Base-by-base conservation (phyloP, 306 rosid species). In the Oxytropis ochrocephala region DNA sequence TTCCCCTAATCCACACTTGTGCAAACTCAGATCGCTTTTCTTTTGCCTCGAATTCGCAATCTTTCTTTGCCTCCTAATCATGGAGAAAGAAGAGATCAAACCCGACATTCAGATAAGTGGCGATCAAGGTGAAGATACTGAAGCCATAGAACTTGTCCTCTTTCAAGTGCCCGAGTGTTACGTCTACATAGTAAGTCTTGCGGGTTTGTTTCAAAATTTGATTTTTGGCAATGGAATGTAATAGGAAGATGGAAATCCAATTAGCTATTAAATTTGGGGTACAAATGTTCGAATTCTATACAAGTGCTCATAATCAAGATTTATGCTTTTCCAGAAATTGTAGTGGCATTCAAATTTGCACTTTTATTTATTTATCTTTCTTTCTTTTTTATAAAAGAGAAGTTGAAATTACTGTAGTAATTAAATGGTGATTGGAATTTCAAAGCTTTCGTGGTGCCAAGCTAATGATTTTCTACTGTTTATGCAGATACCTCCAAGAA, bases 401-500 rank as follows among this genome's bases (percentile, higher is more conserved):
- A 47, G 11, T 56, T 75, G 17, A 61, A 12, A 60, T 70, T 65
- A n/a, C 19, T 69, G 1, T 61, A 33, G 38, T 64, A 17, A 32
- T 48, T 46, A 19, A 49, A 44, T 75, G 62, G 61, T 53, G 49
- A 4, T 49, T 57, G 60, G 17, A 49, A 73, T 59, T 73, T 73
- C 17, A 51, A 21, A 18, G 24, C 9, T 59, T 52, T 16, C 32
- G 58, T n/a, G 53, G 24, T 48, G 33, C 50, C 30, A 70, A 70
- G 71, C 67, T 72, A 39, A 75, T 17, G 76, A 24, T 1, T 49
- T 76, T 46, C 46, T 74, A 9, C 56, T 74, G 52, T 77, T 79
- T 72, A 21, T 84, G 89, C 92, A 94, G 99, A 91, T 94, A 79
- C 99, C 96, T 12, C 99, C 99, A 5, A 87, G 99, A 83, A 88